Percentiles rank a stretch among this genome's conserved stretches.
Conservation (phyloP, 164 flowering plant genomes). For the Vitis cinerea region DNA sequence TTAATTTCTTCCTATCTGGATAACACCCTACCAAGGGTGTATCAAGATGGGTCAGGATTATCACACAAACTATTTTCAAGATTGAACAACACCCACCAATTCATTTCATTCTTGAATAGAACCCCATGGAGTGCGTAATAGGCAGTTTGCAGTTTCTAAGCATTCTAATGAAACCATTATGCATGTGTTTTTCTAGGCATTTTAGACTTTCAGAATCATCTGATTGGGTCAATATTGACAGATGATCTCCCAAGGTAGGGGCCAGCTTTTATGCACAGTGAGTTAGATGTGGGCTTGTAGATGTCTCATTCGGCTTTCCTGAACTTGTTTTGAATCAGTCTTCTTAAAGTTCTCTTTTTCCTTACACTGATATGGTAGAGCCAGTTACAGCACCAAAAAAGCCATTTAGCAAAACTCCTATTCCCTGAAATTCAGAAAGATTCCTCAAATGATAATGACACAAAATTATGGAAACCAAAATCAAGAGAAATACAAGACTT, state of each 20-base stretch:
- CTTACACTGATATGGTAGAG: slow-evolving; percentile 47
- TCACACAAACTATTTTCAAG: no score
- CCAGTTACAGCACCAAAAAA: slow-evolving; percentile 42
- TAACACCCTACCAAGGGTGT: background rate
- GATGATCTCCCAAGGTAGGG: background rate
- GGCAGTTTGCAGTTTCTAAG: no score
- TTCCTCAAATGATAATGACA: background rate
- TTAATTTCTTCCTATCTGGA: no score
- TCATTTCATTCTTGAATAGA: background rate
- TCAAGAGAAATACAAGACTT: background rate
- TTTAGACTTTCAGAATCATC: background rate
- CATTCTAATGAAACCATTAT: no score
- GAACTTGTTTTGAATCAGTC: background rate
- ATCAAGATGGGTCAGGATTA: background rate
- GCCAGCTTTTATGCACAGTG: background rate
- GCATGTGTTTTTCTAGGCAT: background rate
- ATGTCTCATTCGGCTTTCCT: no score
- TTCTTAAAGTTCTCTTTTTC: background rate
- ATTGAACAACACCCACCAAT: background rate
- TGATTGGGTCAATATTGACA: background rate
- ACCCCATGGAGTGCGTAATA: background rate
- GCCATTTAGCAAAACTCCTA: slow-evolving; percentile 47
- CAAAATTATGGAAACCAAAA: background rate
- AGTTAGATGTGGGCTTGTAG: background rate
- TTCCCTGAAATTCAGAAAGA: slow-evolving; percentile 52